Conservation (phyloP, 129 eudicot species). For the Flaveria bidentis region DNA sequence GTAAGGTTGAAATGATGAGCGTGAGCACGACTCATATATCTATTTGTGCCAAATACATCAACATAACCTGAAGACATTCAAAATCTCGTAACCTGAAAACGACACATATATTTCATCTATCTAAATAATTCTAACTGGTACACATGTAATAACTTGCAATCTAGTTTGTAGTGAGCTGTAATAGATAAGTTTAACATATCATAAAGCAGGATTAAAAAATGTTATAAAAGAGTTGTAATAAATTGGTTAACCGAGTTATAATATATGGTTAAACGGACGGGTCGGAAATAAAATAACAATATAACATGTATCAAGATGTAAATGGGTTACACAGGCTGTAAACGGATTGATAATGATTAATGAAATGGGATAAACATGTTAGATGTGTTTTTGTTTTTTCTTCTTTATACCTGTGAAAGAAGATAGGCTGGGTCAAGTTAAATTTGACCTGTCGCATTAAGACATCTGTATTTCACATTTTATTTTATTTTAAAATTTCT, state of each 20-base stretch:
- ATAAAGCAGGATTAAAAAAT: background rate
- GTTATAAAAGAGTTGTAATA: background rate
- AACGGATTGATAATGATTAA: no score
- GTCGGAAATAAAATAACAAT: background rate
- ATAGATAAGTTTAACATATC: no score
- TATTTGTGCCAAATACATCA: background rate
- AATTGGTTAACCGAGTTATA: no score
- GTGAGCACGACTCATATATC: background rate
- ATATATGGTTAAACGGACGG: no score
- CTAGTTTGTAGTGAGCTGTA: background rate
- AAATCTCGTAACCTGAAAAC: background rate
- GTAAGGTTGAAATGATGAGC: background rate
- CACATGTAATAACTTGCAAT: no score
- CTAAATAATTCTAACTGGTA: background rate
- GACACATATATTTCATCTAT: background rate
- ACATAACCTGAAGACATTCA: background rate
- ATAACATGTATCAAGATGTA: background rate
- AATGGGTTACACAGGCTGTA: background rate
- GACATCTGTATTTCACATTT: background rate
- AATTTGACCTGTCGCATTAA: background rate
- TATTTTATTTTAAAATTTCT: conserved; percentile 1
- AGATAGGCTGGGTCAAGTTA: background rate
- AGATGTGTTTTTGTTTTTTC: no score
- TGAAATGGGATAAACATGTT: no score
- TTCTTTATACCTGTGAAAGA: background rate